Conservation (phyloP, 805 yeast species). For the Saturnispora serradocipensis region DNA sequence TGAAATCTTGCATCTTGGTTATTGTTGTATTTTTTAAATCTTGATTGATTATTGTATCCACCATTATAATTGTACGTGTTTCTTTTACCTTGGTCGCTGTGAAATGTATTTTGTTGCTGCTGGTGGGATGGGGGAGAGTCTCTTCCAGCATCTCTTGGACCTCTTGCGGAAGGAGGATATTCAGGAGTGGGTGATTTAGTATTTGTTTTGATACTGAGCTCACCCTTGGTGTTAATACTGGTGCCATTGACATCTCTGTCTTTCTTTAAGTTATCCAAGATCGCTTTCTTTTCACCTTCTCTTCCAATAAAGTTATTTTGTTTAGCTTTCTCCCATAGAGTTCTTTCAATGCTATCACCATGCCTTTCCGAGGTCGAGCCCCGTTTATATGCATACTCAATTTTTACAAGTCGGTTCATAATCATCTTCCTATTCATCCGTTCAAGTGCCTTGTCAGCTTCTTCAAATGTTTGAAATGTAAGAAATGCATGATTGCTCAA, state of each 20-base stretch:
- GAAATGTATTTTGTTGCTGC: neutral
- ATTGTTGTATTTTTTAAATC: neutral
- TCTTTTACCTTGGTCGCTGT: neutral
- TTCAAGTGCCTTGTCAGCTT: conserved; percentile 63
- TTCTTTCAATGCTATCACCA: conserved; percentile 73
- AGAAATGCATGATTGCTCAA: conserved; percentile 55
- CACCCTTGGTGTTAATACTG: neutral
- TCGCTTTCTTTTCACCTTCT: neutral
- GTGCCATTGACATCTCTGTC: neutral
- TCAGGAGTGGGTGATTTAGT: neutral
- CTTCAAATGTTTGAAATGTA: conserved; percentile 51
- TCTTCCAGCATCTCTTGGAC: neutral
- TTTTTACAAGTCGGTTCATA: conserved; percentile 51
- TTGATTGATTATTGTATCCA: neutral
- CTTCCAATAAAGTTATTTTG: conserved; percentile 16
- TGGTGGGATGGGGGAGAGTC: neutral
- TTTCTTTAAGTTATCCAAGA: neutral
- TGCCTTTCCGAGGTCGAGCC: conserved; percentile 47
- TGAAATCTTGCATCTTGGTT: neutral
- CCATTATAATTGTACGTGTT: neutral
- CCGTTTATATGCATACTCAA: conserved; percentile 68
- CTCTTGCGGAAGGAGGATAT: neutral
- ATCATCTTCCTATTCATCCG: conserved; percentile 61
- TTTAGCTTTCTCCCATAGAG: conserved; percentile 39
- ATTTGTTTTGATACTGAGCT: neutral